Percentiles rank a stretch among this genome's conserved stretches.
phyloP scores from a whole-genome alignment of 1,139 yeast genomes.

The Yamadazyma sp. region DNA sequence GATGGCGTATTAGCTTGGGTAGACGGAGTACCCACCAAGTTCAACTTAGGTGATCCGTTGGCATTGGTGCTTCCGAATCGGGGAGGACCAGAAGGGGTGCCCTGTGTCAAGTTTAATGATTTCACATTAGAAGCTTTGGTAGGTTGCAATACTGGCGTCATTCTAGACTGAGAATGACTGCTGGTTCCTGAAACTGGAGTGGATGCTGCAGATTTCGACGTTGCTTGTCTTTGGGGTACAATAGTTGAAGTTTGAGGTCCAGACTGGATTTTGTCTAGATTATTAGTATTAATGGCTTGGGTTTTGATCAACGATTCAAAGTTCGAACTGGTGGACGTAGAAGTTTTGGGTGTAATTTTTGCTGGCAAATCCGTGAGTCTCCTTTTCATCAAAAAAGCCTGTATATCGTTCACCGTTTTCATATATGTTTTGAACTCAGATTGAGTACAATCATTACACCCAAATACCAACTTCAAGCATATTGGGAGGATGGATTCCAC shows the following conservation, averaged over 20 bases:
- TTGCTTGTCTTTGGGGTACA: conserved; percentile 9
- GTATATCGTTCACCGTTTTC: conserved; percentile 27
- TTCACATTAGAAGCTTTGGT: conserved; percentile 8
- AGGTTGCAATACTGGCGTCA: conserved; percentile 14
- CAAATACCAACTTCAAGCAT: conserved; percentile 38
- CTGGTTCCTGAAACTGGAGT: background rate
- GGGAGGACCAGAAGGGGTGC: conserved; percentile 5
- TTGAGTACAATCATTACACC: conserved; percentile 42
- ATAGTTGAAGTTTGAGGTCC: conserved; percentile 25
- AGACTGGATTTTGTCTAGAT: conserved; percentile 23
- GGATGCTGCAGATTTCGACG: conserved; percentile 4
- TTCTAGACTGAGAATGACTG: background rate
- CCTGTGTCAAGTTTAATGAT: conserved; percentile 10
- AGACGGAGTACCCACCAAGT: no score
- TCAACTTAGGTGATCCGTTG: background rate
- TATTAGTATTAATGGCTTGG: conserved; percentile 32
- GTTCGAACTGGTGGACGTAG: conserved; percentile 10
- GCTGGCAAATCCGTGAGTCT: conserved; percentile 30
- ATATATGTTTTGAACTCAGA: conserved; percentile 36
- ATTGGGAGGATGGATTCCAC: conserved; percentile 42
- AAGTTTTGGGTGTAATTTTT: conserved; percentile 8
- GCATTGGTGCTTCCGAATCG: conserved; percentile 9
- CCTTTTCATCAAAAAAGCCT: conserved; percentile 27
- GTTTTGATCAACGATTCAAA: conserved; percentile 36
- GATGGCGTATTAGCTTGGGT: background rate